Evolutionary conservation across 1,284 basidiomycete species (phyloP).

Genomic region (Athelia sp.): DNA sequence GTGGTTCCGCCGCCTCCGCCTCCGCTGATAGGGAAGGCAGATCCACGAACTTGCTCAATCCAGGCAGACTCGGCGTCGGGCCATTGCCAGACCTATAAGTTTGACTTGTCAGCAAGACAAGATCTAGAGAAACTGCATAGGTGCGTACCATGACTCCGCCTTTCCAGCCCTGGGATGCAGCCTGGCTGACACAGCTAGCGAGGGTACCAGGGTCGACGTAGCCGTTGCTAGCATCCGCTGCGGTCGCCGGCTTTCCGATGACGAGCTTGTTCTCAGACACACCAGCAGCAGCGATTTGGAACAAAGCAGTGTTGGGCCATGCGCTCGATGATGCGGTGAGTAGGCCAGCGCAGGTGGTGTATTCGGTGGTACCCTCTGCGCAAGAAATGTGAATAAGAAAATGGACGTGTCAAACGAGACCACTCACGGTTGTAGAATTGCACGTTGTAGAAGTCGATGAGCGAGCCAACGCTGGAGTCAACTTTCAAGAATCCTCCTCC

Average conservation of each 20-base stretch:
- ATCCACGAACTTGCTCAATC: constrained; percentile 8
- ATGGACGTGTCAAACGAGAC: neutral
- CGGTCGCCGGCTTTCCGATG: constrained; percentile 45
- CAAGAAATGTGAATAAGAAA: neutral
- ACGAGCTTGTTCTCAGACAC: constrained; percentile 39
- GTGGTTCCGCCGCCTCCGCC: too few species aligned
- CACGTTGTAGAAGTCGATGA: constrained; percentile 6
- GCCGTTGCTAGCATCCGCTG: constrained; percentile 28
- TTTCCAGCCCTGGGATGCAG: constrained; percentile 42
- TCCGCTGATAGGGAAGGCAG: neutral
- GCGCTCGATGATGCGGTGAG: constrained; percentile 33
- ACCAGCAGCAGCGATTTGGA: constrained; percentile 42
- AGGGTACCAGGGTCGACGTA: constrained; percentile 36
- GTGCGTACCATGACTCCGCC: constrained; percentile 25
- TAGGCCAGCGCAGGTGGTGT: constrained; percentile 39
- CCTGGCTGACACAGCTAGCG: constrained; percentile 36
- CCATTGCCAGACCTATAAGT: constrained; percentile 9
- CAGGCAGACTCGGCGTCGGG: constrained; percentile 1
- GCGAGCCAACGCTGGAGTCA: constrained; percentile 12
- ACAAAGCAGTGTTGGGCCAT: constrained; percentile 38
- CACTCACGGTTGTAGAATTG: constrained; percentile 19
- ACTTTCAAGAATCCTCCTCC: constrained; percentile 20
- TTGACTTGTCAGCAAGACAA: neutral
- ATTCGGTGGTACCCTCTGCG: constrained; percentile 38
- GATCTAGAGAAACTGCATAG: neutral